phyloP scores from a whole-genome alignment of 1,284 basidiomycete genomes.

The Pseudozyma thailandica region DNA sequence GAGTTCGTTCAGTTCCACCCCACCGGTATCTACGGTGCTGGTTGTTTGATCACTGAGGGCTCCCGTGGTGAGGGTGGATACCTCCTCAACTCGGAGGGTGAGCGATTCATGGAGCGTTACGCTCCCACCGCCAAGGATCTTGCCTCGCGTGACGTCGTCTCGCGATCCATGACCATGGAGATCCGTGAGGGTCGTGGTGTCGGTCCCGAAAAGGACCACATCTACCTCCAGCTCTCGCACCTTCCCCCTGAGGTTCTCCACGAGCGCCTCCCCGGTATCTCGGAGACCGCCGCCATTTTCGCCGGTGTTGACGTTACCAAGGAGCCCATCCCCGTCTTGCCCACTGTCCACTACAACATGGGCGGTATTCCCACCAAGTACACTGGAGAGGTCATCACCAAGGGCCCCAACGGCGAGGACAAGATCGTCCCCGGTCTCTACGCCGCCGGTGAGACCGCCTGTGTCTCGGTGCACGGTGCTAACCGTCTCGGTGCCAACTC shows the following conservation, averaged over 20 bases:
- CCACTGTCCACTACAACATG: constrained; percentile 73
- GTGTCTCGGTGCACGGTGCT: constrained; percentile 98
- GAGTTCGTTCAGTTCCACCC: constrained; percentile 99
- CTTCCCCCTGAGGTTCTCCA: constrained; percentile 94
- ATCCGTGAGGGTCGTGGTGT: constrained; percentile 99
- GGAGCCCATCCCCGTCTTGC: constrained; percentile 80
- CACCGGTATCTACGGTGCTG: constrained; percentile 99
- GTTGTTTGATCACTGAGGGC: constrained; percentile 98
- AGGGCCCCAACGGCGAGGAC: constrained; percentile 78
- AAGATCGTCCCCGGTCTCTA: constrained; percentile 95
- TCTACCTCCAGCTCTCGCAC: constrained; percentile 97
- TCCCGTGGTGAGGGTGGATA: constrained; percentile 99
- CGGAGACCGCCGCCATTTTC: constrained; percentile 99
- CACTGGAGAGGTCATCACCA: constrained; percentile 91
- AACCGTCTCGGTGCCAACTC: constrained; percentile 99
- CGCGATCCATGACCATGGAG: constrained; percentile 98
- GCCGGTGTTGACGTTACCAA: constrained; percentile 99
- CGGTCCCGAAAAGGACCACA: constrained; percentile 97
- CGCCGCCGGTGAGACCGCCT: constrained; percentile 98
- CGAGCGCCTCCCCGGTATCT: constrained; percentile 98
- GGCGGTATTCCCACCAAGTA: constrained; percentile 99
- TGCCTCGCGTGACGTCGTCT: constrained; percentile 98
- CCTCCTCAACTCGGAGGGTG: constrained; percentile 96
- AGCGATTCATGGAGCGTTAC: constrained; percentile 99
- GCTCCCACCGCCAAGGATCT: constrained; percentile 99